These are phyloP conservation scores for Suaeda aralocaspica DNA, from an alignment of 148 eudicot species.

Conservation along the genomic window DNA sequence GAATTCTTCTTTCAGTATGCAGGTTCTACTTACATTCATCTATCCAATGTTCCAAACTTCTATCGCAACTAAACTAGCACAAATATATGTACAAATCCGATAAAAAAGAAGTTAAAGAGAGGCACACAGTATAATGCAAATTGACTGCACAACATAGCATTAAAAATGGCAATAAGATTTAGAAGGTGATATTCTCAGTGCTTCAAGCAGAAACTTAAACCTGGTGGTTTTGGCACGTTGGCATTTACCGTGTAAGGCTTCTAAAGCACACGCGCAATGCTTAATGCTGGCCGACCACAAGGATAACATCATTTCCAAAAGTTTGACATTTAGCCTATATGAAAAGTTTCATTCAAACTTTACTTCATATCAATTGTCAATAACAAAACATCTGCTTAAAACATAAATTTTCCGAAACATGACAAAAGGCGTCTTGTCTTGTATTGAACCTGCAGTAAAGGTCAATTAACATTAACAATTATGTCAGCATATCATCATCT, in stretches of 20 bases:
- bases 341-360: neutral
- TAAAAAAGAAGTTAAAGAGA: neutral
- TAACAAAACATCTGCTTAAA: neutral
- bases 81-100: too few relatives aligned
- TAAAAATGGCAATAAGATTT: neutral
- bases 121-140: neutral
- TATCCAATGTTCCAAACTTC: too few relatives aligned
- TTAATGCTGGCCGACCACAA: conserved; percentile 14
- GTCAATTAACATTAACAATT: neutral
- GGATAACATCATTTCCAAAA: neutral
- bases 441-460: conserved; percentile 1
- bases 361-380: neutral
- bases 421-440: neutral
- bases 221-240: conserved; percentile 7
- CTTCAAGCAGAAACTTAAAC: conserved; percentile 8
- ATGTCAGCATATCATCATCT: conserved; percentile 4
- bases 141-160: neutral
- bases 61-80: neutral
- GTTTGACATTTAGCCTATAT: neutral
- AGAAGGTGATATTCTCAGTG: neutral
- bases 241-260: neutral
- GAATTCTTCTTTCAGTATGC: too few relatives aligned
- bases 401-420: neutral
- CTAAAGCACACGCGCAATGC: neutral
- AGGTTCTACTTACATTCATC: neutral